phyloP scores from a whole-genome alignment of 2,329 filamentous ascomycete species.

The Rhynchosporium secalis region DNA sequence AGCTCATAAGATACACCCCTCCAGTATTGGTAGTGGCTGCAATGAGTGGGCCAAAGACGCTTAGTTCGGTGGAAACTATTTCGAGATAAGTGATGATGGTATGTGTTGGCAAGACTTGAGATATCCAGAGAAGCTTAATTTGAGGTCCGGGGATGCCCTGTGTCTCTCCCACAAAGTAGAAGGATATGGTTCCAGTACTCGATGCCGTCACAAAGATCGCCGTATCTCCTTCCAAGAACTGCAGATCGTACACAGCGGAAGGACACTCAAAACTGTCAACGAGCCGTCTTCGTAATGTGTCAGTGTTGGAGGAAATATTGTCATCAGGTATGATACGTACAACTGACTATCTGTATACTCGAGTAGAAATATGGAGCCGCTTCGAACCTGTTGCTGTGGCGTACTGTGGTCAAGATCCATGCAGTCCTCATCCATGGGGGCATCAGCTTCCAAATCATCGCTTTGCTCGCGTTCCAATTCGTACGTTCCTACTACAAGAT shows the following conservation, averaged over 20 bases:
- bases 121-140: slow-evolving; percentile 51
- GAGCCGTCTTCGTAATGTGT: slow-evolving; percentile 46
- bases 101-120: slow-evolving; percentile 20
- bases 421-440: neutral
- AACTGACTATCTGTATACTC: slow-evolving; percentile 51
- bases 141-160: slow-evolving; percentile 39
- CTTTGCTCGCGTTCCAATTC: slow-evolving; percentile 57
- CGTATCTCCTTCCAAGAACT: slow-evolving; percentile 63
- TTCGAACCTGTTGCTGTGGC: slow-evolving; percentile 60
- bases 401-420: slow-evolving; percentile 16
- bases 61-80: slow-evolving; percentile 10
- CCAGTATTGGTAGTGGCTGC: slow-evolving; percentile 41
- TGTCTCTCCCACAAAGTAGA: slow-evolving; percentile 54
- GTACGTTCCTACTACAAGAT: slow-evolving; percentile 84
- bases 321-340: slow-evolving; percentile 48
- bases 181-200: slow-evolving; percentile 69
- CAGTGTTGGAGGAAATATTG: neutral
- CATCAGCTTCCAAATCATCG: slow-evolving; percentile 1
- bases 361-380: slow-evolving; percentile 73
- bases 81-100: slow-evolving; percentile 27
- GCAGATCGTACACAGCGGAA: slow-evolving; percentile 80
- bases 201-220: slow-evolving; percentile 71
- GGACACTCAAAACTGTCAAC: slow-evolving; percentile 62
- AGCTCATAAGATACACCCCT: slow-evolving; percentile 25
- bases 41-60: slow-evolving; percentile 18